Base-by-base conservation (phyloP, 2,329 filamentous ascomycete species). In the Fusarium zealandicum region DNA sequence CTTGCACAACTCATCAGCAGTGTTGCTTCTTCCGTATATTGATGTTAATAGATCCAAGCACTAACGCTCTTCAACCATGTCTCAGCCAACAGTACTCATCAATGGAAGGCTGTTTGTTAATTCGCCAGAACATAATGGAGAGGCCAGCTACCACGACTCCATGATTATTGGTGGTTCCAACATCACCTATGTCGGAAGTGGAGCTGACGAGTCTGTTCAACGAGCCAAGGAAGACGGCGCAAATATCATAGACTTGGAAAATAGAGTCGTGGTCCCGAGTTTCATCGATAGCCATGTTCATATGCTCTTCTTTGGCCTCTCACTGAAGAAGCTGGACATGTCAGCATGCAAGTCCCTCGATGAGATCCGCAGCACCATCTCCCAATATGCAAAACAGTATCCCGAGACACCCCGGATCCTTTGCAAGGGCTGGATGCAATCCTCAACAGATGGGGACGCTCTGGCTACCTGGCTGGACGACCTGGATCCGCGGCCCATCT, bases 231-330 rank as follows among this genome's bases (percentile, higher is more conserved):
- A 35, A 1, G 14, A 37, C 0, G 54, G 51, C 3, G 64, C 46
- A 5, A 4, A 64, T 2, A 2, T 58, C 4, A 65, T 76, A 75
- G 54, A 70, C 31, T 39, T 69, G 6, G 16, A 52, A 0, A 68
- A 70, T 4, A 65, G 65, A 25, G 67, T 70, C 1, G 68, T 82
- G 4, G 67, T 82, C 0, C 80, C 80, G 0, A 76, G 79, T 2
- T 82, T 82, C 55, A 76, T 82, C 30, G 80, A 83, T 56, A 78
- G 78, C 2, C 80, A 83, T 39, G 78, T 81, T 60, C 80, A 83
- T 59, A 73, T 83, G 4, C 66, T 82, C 1, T 72, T 78, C 37
- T 73, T 81, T 0, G 80, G 80, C 0, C 75, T 80, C 22, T 77
- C 79, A 0, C 72, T 82, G 4, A 73, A 73, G 18, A 81, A 82